Evolutionary conservation across 495 filamentous ascomycete species (phyloP).

Genomic region (Acidomyces sp.): DNA sequence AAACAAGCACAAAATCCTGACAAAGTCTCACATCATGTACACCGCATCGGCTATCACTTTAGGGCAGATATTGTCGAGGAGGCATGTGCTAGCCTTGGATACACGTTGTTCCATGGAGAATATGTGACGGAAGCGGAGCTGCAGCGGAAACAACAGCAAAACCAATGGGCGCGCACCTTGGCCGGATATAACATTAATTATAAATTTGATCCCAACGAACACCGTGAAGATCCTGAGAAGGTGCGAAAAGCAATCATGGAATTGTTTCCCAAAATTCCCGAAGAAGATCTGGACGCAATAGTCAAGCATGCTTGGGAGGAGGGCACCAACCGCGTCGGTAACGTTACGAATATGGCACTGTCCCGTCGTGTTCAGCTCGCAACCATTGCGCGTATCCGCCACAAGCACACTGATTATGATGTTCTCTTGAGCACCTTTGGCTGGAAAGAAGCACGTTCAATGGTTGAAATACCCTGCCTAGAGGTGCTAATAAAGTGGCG

Average conservation of each 20-base stretch:
- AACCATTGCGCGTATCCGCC: constrained; percentile 73
- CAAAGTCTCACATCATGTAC: constrained; percentile 51
- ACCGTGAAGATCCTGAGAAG: constrained; percentile 30
- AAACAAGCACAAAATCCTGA: constrained; percentile 34
- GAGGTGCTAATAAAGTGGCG: constrained; percentile 74
- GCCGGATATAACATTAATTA: constrained; percentile 2
- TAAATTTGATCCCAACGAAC: constrained; percentile 2
- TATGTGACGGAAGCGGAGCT: constrained; percentile 32
- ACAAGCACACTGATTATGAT: constrained; percentile 79
- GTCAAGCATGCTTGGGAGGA: constrained; percentile 73
- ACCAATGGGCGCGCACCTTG: constrained; percentile 2
- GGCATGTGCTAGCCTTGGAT: constrained; percentile 38
- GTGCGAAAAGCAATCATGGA: constrained; percentile 63
- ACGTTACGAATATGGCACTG: constrained; percentile 49
- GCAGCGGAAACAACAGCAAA: not conserved
- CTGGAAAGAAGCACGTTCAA: constrained; percentile 55
- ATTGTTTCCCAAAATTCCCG: constrained; percentile 75
- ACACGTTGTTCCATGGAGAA: constrained; percentile 31
- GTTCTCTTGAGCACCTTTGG: constrained; percentile 49
- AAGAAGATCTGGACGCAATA: constrained; percentile 61
- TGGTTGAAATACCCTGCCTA: constrained; percentile 57
- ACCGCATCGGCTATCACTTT: constrained; percentile 73
- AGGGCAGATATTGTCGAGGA: constrained; percentile 41
- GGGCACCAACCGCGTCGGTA: constrained; percentile 54
- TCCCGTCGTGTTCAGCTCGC: constrained; percentile 69